These are phyloP conservation scores for Backusella circina DNA, from an alignment of 192 early-diverging fungal genomes.

Conservation along the genomic window DNA sequence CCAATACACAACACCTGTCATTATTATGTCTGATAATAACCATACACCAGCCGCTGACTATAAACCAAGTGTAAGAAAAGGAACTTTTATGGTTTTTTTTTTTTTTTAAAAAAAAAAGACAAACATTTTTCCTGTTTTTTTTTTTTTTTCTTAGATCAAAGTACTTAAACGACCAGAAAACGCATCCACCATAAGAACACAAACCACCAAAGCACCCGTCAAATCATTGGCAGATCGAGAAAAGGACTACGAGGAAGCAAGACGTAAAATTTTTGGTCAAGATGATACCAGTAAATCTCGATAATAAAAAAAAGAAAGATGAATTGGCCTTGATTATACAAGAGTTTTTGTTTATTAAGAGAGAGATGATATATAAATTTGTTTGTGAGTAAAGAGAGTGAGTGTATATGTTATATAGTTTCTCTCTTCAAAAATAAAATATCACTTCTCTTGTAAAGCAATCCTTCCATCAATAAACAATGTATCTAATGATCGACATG, in stretches of 20 bases:
- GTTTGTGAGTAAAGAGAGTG: no score
- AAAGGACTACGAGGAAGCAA: slow-evolving; percentile 8
- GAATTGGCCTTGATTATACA: no score
- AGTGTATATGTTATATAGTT: no score
- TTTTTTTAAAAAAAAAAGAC: not conserved
- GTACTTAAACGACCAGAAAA: slow-evolving; percentile 22
- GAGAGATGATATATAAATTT: no score
- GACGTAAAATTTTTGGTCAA: slow-evolving; percentile 20
- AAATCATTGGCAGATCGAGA: slow-evolving; percentile 15
- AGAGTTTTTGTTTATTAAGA: no score
- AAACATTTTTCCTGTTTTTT: no score
- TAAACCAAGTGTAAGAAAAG: not conserved
- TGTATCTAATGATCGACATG: not conserved
- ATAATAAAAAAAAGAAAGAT: no score
- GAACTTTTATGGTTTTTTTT: not conserved
- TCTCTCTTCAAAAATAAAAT: not conserved
- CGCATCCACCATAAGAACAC: not conserved
- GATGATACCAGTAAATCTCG: not conserved
- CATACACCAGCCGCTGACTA: not conserved
- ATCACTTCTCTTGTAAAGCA: not conserved
- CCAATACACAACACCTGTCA: not conserved
- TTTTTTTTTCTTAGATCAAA: not conserved
- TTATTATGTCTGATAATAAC: not conserved
- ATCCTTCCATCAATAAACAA: not conserved
- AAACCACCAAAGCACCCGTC: not conserved